Conservation (phyloP, 192 early-diverging fungal genomes). For the Umbelopsis vinacea region DNA sequence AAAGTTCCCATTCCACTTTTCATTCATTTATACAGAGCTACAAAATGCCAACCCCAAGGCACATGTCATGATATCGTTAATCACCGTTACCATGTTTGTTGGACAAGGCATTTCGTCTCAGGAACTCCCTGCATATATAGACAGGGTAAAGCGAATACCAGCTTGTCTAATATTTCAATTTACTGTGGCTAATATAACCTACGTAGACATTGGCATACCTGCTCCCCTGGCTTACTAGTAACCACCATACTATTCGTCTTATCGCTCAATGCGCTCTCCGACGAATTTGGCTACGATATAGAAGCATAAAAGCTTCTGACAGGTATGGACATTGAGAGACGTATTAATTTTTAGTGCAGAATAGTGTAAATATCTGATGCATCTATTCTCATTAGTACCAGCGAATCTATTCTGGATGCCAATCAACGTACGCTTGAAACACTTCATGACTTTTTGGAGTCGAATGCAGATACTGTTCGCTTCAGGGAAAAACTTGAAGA, state of each 20-base stretch:
- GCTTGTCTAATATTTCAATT: background rate
- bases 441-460: slow-evolving; percentile 39
- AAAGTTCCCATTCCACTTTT: slow-evolving; percentile 26
- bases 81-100: slow-evolving; percentile 46
- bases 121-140: slow-evolving; percentile 32
- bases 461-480: slow-evolving; percentile 48
- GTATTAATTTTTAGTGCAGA: background rate
- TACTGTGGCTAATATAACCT: too few relatives aligned
- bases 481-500: slow-evolving; percentile 45
- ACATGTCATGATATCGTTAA: slow-evolving; percentile 46
- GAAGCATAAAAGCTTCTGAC: background rate
- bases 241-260: slow-evolving; percentile 37
- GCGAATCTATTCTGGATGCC: background rate
- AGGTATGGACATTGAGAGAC: background rate
- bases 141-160: slow-evolving; percentile 26
- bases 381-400: background rate
- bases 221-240: slow-evolving; percentile 37
- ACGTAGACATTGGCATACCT: slow-evolving; percentile 28
- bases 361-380: background rate
- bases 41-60: slow-evolving; percentile 41
- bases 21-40: slow-evolving; percentile 31
- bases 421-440: slow-evolving; percentile 21
- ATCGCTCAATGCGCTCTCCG: slow-evolving; percentile 26
- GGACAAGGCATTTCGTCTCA: slow-evolving; percentile 33
- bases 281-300: slow-evolving; percentile 1